Evolutionary conservation across 768 basidiomycete genomes (phyloP), one percentile per base, ranked within the genome.

Genomic region (Lactarius tabidus): DNA sequence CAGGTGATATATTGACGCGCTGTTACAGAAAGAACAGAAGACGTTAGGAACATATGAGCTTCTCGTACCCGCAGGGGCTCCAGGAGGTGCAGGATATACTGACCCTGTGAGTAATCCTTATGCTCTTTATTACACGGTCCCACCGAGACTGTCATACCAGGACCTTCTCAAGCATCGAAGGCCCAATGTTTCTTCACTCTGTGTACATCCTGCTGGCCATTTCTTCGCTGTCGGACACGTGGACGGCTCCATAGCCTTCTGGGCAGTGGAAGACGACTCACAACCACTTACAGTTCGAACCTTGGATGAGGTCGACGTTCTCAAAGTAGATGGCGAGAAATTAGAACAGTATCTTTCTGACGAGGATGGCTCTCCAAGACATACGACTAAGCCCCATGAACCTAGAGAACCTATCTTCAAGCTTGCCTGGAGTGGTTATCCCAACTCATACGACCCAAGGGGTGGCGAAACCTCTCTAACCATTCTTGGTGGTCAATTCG

Each of bases 221-320:
- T 80, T 92, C 65, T 88, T 96, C 65, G 90, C 84, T 26, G 87
- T 85, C 15, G 93, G 94, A 0, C 83, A 95, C 71, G 79, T 84
- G 20, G 94, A 96, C 73, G 93, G 94, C 9, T 87, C 84, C 58
- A 81, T 96, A 36, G 84, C 88, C 6, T 91, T 95, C 73, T 94
- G 92, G 88, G 86, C 90, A 0, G 76, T 87, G 2, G 86, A 90
- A 53, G 91, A 95, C 68, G 83, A 89, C 66, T 86, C 88, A 63
- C 84, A 84, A 59, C 89, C 93, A 0, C 76, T 96, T 26, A 78
- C 87, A 57, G 89, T 91, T 28, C 80, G 88, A 52, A 94, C 92
- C 1, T 72, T 94, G 55, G 75, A 75, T n/a, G 82, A 85, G 45
- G 72, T 75, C 10, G 75, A 86, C 64, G 82, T 88, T 29, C 79